These are phyloP conservation scores for Rubia balearica DNA, from an alignment of 305 asterid species.

Conservation along the genomic window DNA sequence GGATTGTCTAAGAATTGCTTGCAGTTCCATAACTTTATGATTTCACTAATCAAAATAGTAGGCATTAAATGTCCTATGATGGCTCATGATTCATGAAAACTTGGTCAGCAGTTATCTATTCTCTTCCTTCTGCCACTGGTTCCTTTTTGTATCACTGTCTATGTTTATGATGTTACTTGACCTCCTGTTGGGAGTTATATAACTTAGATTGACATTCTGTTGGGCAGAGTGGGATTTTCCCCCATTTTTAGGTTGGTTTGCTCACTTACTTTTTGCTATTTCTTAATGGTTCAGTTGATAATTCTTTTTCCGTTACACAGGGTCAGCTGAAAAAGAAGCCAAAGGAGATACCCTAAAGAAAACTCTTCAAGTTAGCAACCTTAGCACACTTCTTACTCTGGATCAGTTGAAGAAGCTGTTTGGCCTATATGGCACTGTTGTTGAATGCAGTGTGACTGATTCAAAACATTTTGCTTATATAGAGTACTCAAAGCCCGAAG, in stretches of 20 bases:
- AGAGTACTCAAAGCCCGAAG: conserved; percentile 85
- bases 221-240: background rate
- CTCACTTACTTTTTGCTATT: background rate
- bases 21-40: conserved; percentile 3
- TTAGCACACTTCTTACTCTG: conserved; percentile 76
- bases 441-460: conserved; percentile 78
- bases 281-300: background rate
- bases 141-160: background rate
- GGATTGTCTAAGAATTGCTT: background rate
- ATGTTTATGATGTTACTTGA: background rate
- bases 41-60: background rate
- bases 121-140: background rate
- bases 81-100: background rate
- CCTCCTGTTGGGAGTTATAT: background rate
- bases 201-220: background rate
- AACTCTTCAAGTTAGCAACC: conserved; percentile 92
- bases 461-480: conserved; percentile 87
- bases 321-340: conserved; percentile 49
- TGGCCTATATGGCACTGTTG: conserved; percentile 68
- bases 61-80: background rate
- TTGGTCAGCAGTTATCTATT: background rate
- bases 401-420: conserved; percentile 97
- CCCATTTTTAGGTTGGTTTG: background rate
- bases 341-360: conserved; percentile 60
- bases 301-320: conserved; percentile 17